Conservation (phyloP, 768 basidiomycete species). For the Pleurotus platypus region DNA sequence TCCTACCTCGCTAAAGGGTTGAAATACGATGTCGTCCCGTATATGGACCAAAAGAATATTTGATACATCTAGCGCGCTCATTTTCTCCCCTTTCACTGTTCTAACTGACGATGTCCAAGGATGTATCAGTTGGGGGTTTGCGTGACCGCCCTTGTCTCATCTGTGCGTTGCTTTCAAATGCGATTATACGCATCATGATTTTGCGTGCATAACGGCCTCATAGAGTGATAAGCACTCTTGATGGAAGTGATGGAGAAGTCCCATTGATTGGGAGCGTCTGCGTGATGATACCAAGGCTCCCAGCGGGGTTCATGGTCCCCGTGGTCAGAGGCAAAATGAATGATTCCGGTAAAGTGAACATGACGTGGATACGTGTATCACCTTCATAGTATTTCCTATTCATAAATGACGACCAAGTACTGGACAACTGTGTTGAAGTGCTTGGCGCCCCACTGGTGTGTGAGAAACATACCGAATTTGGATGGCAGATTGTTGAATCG, state of each 20-base stretch:
- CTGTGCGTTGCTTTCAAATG: not conserved
- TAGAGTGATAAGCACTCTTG: not conserved
- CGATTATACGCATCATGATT: too few species aligned
- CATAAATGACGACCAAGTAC: too few species aligned
- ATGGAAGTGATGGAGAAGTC: not conserved
- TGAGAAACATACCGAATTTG: too few species aligned
- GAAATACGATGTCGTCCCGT: not conserved
- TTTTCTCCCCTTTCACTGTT: too few species aligned
- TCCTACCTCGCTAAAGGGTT: not conserved
- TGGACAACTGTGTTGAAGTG: too few species aligned
- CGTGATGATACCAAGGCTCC: not conserved
- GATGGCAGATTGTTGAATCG: too few species aligned
- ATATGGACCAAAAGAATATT: not conserved
- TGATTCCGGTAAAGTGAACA: not conserved
- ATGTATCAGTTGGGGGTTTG: constrained; percentile 12
- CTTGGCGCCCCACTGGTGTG: too few species aligned
- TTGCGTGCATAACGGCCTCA: not conserved
- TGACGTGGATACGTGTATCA: too few species aligned
- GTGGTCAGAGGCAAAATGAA: constrained; percentile 6
- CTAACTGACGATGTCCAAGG: constrained; percentile 8
- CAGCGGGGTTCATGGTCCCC: not conserved
- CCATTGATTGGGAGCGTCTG: not conserved
- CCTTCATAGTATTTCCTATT: too few species aligned
- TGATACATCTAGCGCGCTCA: not conserved
- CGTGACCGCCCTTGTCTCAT: constrained; percentile 4